Conservation (phyloP, 179 eudicot species). For the Pouteria campechiana region DNA sequence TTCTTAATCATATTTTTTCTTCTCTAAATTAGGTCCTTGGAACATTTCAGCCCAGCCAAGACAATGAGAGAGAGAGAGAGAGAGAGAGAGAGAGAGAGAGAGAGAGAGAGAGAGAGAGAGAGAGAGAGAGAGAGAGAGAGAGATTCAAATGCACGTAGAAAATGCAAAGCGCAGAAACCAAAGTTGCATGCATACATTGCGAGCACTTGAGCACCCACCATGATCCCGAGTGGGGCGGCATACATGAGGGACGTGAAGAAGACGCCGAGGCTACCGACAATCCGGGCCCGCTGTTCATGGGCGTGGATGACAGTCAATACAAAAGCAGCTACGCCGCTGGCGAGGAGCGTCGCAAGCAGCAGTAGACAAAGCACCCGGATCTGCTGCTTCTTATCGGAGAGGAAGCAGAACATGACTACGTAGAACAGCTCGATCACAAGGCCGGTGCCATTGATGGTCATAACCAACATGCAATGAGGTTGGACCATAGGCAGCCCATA, state of each 20-base stretch:
- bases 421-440: constrained; percentile 45
- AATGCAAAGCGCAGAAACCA: too few species aligned
- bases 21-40: too few species aligned
- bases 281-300: constrained; percentile 36
- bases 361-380: constrained; percentile 23
- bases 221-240: constrained; percentile 69
- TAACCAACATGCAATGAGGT: constrained; percentile 57
- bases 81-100: too few species aligned
- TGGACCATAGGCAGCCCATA: constrained; percentile 82
- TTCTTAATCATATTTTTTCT: too few species aligned
- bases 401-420: constrained; percentile 39
- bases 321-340: constrained; percentile 28
- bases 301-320: constrained; percentile 43
- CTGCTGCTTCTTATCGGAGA: constrained; percentile 37
- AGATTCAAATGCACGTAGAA: neutral
- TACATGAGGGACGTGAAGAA: constrained; percentile 60
- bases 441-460: constrained; percentile 68
- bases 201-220: constrained; percentile 48
- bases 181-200: too few species aligned
- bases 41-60: too few species aligned
- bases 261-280: constrained; percentile 58
- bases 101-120: neutral
- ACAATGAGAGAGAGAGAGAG: too few species aligned
- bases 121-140: too few species aligned
- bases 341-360: constrained; percentile 24